Evolutionary conservation across 1,284 basidiomycete genomes (phyloP), one percentile per base, ranked within the genome.

Genomic region (Ceratobasidium sp.): DNA sequence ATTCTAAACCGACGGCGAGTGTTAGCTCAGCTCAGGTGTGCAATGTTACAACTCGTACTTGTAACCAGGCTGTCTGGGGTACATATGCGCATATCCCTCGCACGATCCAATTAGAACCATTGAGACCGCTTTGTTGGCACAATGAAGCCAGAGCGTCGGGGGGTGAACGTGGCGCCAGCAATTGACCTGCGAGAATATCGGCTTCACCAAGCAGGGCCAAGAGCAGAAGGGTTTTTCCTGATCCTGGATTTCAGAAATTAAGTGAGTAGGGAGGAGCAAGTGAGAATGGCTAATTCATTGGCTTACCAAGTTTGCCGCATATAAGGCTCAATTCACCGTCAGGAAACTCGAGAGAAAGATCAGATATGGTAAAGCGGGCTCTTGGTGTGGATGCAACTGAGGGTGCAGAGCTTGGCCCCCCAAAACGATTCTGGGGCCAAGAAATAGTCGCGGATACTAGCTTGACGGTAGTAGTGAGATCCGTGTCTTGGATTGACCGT

Each of bases 191-290:
- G 8, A 97, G 84, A 22, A 97, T 78, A 82, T 98, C 95, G 1
- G 93, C 93, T 84, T 98, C 96, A 22, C 96, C 96, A 4, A 98
- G 87, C n/a, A 97, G 87, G 7, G 93, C 94, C 87, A 81, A 85
- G 24, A 97, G 84, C 22, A 97, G 82, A 5, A 97, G 83, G 0
- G 95, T 93, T 84, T 96, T 97, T 64, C 93, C 94, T 48, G 91
- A 92, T 6, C 93, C 93, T 66, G 91, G 82, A 44, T 41, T 3
- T 27, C 15, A 19, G 27, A 29, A 1, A 44, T 50, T 33, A 0
- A n/a, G 29, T 14, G 11, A 47, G 60, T 15, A 27, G 48, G 24
- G 14, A 41, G 7, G 14, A 17, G 31, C 57, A 47, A 48, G n/a
- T 8, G 17, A 11, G 11, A 22, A 6, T 22, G n/a, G 41, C 22